Evolutionary conservation across 2,329 filamentous ascomycete species (phyloP).

Genomic region (Clonostachys rhizophaga): DNA sequence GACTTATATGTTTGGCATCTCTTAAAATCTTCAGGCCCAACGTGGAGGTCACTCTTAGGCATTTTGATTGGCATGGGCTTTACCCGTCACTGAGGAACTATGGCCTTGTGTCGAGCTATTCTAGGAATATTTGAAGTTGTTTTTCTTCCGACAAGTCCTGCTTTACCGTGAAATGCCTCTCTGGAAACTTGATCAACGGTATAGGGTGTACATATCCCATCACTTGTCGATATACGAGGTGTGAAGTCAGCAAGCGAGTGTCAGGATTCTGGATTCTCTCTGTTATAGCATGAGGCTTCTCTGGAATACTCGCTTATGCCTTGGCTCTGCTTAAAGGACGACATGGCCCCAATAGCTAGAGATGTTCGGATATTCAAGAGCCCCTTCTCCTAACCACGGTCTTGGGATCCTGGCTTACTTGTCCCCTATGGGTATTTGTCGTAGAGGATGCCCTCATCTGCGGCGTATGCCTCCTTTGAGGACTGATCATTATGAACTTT

Average conservation of each 20-base stretch:
- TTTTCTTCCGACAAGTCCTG: background rate
- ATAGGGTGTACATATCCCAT: constrained; percentile 20
- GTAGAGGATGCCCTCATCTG: constrained; percentile 10
- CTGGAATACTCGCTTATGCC: constrained; percentile 12
- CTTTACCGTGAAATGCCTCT: too few relatives aligned
- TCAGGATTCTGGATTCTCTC: constrained; percentile 16
- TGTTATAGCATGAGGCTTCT: constrained; percentile 13
- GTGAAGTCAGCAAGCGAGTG: constrained; percentile 58
- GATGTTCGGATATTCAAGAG: constrained; percentile 13
- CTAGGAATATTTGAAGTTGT: constrained; percentile 11
- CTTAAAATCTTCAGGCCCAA: background rate
- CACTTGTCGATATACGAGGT: constrained; percentile 63
- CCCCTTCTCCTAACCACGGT: too few relatives aligned
- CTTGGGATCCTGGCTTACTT: background rate
- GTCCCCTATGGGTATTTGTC: constrained; percentile 30
- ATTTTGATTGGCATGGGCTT: constrained; percentile 5
- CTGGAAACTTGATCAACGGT: too few relatives aligned
- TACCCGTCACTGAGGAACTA: background rate
- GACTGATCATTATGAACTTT: constrained; percentile 13
- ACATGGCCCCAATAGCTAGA: constrained; percentile 35
- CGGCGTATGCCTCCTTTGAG: constrained; percentile 4
- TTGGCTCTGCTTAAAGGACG: constrained; percentile 30
- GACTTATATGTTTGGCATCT: background rate
- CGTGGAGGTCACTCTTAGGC: too few relatives aligned
- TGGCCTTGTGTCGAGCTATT: constrained; percentile 5